Base-by-base conservation (phyloP, 495 filamentous ascomycete species). In the Neurospora sp. region DNA sequence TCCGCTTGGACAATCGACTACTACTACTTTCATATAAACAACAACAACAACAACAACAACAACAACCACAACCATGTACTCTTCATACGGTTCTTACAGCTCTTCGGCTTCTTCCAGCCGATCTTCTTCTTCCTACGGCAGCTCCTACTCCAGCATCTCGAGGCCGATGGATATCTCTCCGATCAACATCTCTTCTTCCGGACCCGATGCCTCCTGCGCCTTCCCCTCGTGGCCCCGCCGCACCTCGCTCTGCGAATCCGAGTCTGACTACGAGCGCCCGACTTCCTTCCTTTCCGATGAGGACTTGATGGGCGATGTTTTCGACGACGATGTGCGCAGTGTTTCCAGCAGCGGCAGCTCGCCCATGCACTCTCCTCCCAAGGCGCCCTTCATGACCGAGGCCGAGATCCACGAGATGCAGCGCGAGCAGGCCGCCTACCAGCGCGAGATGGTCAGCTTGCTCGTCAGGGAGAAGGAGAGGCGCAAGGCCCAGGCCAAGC, bases 161-260 rank as follows among this genome's bases (percentile, higher is more conserved):
- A 79, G 83, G 65, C 85, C 87, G 73, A 83, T 88, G 76, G 87
- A 88, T 75, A 88, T 88, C 75, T 79, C 82, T 40, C 81, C 83
- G 40, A 83, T 78, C 72, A 80, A 79, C 74, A 82, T 81, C 40
- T 81, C 82, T 35, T 77, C 81, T 12, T 75, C 78, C 72, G 73
- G 75, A 7, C 79, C 83, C 76, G 82, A 82, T 72, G 75, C 81
- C 9, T 79, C 75, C 70, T 85, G 84, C 80, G 84, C 84, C 22
- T 86, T 83, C 75, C 84, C 84, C n/a, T 86, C 84, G 61, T 86
- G 84, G 84, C 84, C 84, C 12, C 80, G 82, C 61, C 78, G 84
- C 20, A 79, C 81, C 4, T 84, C 83, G 10, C 80, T 86, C 69
- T 81, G 76, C 74, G 83, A 83, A 72, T 77, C 78, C 10, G 80